Percentiles rank a stretch among this genome's conserved stretches.
These are phyloP conservation scores for Croton setiger DNA, from an alignment of 441 rosid species.

Conservation along the genomic window DNA sequence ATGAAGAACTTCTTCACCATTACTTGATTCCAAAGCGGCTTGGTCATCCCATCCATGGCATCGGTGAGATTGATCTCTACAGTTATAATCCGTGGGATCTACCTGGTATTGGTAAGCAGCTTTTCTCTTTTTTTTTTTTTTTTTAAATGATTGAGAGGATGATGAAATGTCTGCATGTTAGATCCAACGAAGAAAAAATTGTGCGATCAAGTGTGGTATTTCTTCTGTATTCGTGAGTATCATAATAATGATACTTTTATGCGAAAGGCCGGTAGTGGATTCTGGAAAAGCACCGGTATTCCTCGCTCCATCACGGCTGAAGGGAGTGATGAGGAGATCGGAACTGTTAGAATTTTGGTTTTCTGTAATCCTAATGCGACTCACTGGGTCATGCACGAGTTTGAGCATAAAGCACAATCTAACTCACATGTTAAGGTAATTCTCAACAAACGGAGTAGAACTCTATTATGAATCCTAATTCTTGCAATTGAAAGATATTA, in stretches of 20 bases:
- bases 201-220: constrained; percentile 33
- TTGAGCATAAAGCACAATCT: background rate
- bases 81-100: no score
- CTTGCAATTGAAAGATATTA: background rate
- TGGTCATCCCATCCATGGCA: no score
- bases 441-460: background rate
- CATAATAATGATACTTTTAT: constrained; percentile 16
- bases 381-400: constrained; percentile 7
- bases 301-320: constrained; percentile 19
- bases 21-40: no score
- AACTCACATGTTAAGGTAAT: constrained; percentile 15
- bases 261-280: constrained; percentile 34
- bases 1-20: no score
- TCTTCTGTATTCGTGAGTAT: constrained; percentile 29
- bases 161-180: no score
- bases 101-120: no score
- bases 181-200: constrained; percentile 1
- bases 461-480: no score
- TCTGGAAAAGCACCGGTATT: constrained; percentile 47
- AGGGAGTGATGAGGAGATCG: constrained; percentile 1
- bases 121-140: no score
- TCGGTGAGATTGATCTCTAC: no score
- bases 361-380: constrained; percentile 1
- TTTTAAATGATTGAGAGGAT: no score
- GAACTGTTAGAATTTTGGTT: constrained; percentile 4